Evolutionary conservation across 2,329 filamentous ascomycete species (phyloP).

Genomic region (Aureobasidium sp.): DNA sequence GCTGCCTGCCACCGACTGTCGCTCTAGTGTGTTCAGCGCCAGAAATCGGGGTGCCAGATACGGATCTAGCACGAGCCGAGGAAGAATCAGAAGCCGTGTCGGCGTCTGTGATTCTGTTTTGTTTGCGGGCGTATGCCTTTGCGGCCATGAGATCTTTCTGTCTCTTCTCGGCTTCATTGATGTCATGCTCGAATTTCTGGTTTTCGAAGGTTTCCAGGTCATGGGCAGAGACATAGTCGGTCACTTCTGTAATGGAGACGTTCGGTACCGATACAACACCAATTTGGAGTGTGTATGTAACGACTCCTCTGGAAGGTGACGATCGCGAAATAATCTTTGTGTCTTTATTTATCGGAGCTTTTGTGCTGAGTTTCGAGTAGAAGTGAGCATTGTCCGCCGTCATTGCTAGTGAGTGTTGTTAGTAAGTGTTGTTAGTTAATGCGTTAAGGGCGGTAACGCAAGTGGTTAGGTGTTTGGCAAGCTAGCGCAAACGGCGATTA

Average conservation of each 20-base stretch:
- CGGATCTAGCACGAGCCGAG: background rate
- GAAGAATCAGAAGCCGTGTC: background rate
- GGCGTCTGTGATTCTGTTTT: background rate
- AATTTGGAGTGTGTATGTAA: slow-evolving; percentile 23
- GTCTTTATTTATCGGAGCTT: background rate
- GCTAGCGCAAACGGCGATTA: background rate
- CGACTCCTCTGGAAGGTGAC: slow-evolving; percentile 16
- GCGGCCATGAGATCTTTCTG: background rate
- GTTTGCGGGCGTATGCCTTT: background rate
- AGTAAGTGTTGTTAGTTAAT: background rate
- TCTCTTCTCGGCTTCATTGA: slow-evolving; percentile 12
- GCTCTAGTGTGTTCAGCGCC: background rate
- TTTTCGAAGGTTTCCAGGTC: slow-evolving; percentile 29
- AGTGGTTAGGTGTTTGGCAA: too few relatives aligned
- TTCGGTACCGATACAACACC: slow-evolving; percentile 21
- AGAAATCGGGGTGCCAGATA: background rate
- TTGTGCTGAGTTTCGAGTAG: background rate
- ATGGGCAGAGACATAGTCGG: slow-evolving; percentile 28
- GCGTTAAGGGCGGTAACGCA: background rate
- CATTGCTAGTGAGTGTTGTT: background rate
- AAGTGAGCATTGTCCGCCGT: background rate
- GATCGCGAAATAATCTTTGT: slow-evolving; percentile 22
- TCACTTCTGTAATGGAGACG: slow-evolving; percentile 24
- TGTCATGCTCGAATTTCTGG: slow-evolving; percentile 21
- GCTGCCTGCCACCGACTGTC: slow-evolving; percentile 21